phyloP scores from a whole-genome alignment of 257 asterid genomes.

The Scutellaria barbata region DNA sequence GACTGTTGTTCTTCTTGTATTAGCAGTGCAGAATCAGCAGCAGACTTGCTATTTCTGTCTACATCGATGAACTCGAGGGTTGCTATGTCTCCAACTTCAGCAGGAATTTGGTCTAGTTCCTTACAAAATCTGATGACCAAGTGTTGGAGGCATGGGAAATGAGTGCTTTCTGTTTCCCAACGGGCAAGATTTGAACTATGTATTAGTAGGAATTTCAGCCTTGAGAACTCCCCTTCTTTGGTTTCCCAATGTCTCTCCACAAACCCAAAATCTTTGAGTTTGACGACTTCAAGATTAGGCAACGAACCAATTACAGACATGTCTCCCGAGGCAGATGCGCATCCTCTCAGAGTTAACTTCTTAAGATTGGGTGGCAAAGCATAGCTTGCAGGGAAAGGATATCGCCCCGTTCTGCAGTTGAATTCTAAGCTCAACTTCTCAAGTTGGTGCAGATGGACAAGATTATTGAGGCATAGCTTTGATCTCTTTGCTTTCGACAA shows the following conservation, averaged over 20 bases:
- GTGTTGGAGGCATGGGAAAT: neutral
- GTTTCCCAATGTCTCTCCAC: neutral
- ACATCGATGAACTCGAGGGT: neutral
- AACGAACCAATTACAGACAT: neutral
- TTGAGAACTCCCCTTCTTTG: neutral
- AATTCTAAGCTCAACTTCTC: neutral
- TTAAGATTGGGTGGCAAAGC: neutral
- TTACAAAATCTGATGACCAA: neutral
- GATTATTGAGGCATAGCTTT: neutral
- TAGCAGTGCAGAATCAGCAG: neutral
- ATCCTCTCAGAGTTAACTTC: neutral
- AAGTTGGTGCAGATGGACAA: neutral
- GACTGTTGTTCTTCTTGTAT: neutral
- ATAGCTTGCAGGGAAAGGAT: neutral
- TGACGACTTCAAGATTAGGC: constrained; percentile 1
- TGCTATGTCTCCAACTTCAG: neutral
- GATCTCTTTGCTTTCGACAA: neutral
- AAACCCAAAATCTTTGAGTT: neutral
- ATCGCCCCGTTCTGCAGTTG: too few relatives aligned
- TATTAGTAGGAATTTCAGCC: neutral
- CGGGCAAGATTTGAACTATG: neutral
- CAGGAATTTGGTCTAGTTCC: constrained; percentile 3
- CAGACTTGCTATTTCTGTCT: neutral
- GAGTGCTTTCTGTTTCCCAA: constrained; percentile 6
- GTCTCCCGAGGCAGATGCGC: neutral